Conservation (phyloP, 148 eudicot genomes). For the Chenopodium album region DNA sequence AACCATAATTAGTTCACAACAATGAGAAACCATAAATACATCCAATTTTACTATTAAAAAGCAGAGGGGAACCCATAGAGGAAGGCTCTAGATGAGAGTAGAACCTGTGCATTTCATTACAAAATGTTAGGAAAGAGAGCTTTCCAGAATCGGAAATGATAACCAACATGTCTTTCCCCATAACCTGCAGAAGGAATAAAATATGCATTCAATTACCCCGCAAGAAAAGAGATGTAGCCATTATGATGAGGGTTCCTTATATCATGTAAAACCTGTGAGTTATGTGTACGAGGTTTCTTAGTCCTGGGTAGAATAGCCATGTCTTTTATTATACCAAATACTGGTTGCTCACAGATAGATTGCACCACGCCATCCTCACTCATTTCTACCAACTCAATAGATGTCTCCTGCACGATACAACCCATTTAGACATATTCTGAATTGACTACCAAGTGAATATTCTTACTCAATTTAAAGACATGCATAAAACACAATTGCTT, state of each 20-base stretch:
- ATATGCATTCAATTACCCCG: neutral
- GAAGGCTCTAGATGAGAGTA: conserved; percentile 4
- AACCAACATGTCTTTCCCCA: conserved; percentile 66
- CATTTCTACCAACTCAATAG: conserved; percentile 77
- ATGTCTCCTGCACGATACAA: conserved; percentile 64
- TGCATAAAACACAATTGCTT: neutral
- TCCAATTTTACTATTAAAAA: neutral
- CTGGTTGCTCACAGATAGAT: conserved; percentile 89
- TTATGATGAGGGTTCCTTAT: conserved; percentile 5
- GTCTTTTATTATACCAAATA: conserved; percentile 89
- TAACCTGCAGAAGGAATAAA: conserved; percentile 41
- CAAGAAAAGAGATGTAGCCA: neutral
- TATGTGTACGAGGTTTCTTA: conserved; percentile 36
- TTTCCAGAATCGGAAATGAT: conserved; percentile 90
- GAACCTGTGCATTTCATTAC: conserved; percentile 91
- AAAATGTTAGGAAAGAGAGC: conserved; percentile 82
- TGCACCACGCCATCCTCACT: conserved; percentile 80
- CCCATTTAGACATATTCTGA: neutral
- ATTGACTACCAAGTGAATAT: neutral
- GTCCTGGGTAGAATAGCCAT: conserved; percentile 75
- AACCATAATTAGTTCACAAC: conserved; percentile 5
- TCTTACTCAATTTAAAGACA: neutral
- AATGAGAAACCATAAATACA: neutral
- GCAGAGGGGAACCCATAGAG: conserved; percentile 4
- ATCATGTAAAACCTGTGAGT: conserved; percentile 48